Conservation (phyloP, 2,329 filamentous ascomycete genomes). For the Calonectria pauciramosa region DNA sequence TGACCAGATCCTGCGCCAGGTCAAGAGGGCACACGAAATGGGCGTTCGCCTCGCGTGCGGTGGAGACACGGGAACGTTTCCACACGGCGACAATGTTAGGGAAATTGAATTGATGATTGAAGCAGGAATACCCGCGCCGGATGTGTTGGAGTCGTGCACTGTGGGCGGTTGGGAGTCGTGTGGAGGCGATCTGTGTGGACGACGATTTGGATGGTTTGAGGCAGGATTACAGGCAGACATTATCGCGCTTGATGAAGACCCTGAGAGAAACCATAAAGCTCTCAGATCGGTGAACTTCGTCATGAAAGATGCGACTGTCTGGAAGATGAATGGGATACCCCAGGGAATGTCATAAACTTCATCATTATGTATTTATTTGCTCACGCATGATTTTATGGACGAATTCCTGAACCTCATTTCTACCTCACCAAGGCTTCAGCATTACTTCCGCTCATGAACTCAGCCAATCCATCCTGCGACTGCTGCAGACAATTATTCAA, state of each 20-base stretch:
- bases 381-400: background rate
- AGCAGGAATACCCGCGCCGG: slow-evolving; percentile 63
- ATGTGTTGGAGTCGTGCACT: slow-evolving; percentile 64
- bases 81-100: slow-evolving; percentile 65
- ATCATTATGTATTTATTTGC: background rate
- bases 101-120: slow-evolving; percentile 68
- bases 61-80: slow-evolving; percentile 67
- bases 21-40: slow-evolving; percentile 58
- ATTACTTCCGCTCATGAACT: background rate
- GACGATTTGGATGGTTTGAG: slow-evolving; percentile 66
- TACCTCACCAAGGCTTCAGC: background rate
- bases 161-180: slow-evolving; percentile 69
- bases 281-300: slow-evolving; percentile 66
- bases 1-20: slow-evolving; percentile 51
- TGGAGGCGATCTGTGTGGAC: slow-evolving; percentile 64
- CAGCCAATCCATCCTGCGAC: background rate
- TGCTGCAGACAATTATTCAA: background rate
- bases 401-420: background rate
- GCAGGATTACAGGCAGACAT: slow-evolving; percentile 58
- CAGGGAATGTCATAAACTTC: background rate
- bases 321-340: slow-evolving; percentile 52
- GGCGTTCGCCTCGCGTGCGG: slow-evolving; percentile 66
- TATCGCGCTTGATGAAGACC: background rate
- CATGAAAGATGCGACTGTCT: slow-evolving; percentile 69
- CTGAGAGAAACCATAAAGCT: slow-evolving; percentile 41